Percentiles rank a stretch among this genome's conserved stretches.
Conservation (phyloP, 108 stramenopile genomes). For the Craspedostauros australis region DNA sequence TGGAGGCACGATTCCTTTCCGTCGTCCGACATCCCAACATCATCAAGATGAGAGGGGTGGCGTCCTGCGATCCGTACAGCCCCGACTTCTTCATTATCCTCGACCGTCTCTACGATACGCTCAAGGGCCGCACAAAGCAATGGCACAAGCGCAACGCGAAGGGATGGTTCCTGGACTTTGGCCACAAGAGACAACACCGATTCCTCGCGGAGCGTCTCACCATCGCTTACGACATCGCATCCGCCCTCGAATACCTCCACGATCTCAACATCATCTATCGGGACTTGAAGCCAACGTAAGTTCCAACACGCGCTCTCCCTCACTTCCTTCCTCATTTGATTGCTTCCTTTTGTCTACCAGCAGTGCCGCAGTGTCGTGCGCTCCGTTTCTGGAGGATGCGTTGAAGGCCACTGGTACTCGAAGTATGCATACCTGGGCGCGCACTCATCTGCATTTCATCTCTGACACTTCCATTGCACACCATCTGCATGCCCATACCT, state of each 20-base stretch:
- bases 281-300: conserved; percentile 35
- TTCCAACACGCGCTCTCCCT: background rate
- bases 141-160: conserved; percentile 40
- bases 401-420: too few relatives aligned
- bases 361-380: background rate
- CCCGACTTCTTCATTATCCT: conserved; percentile 40
- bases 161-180: conserved; percentile 45
- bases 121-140: conserved; percentile 28
- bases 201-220: conserved; percentile 45
- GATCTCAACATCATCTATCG: conserved; percentile 55
- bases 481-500: background rate
- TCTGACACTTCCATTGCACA: too few relatives aligned
- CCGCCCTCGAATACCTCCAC: conserved; percentile 63
- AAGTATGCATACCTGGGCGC: too few relatives aligned
- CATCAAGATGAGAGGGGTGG: conserved; percentile 63
- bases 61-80: conserved; percentile 6
- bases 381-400: too few relatives aligned
- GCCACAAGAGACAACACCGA: conserved; percentile 43
- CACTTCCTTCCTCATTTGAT: background rate
- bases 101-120: conserved; percentile 58
- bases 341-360: background rate
- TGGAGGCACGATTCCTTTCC: conserved; percentile 51
- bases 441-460: too few relatives aligned
- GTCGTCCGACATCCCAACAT: conserved; percentile 62
- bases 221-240: conserved; percentile 51